These are phyloP conservation scores for Neofusicoccum ribis DNA, from an alignment of 2,329 filamentous ascomycete genomes.

Conservation along the genomic window DNA sequence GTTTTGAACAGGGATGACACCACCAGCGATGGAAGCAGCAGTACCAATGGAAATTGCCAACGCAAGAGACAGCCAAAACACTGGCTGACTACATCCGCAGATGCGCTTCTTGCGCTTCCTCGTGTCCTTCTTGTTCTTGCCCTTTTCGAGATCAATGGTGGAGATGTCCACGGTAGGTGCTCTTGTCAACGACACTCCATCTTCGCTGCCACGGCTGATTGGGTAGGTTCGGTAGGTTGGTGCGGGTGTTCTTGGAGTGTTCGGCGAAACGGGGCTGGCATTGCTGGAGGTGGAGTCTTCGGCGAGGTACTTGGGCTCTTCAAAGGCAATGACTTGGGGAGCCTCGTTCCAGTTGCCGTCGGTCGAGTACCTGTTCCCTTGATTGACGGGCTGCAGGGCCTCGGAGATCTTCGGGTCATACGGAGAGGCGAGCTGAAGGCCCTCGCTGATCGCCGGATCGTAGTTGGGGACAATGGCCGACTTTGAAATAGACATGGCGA, in stretches of 20 bases:
- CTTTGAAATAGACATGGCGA: conserved; percentile 10
- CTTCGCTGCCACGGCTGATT: background rate
- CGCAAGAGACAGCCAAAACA: conserved; percentile 7
- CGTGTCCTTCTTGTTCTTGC: background rate
- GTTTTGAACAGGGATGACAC: background rate
- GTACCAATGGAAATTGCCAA: background rate
- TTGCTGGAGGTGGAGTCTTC: background rate
- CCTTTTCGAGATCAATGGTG: background rate
- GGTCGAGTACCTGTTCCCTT: background rate
- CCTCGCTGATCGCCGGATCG: background rate
- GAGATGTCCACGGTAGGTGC: background rate
- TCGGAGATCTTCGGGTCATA: conserved; percentile 5
- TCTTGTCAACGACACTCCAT: background rate
- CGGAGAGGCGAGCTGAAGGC: conserved; percentile 4
- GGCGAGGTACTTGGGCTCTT: conserved; percentile 5
- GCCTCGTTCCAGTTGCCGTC: conserved; percentile 14
- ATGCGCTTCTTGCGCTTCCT: background rate
- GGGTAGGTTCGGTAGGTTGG: conserved; percentile 7
- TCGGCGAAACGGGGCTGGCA: background rate
- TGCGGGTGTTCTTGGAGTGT: background rate
- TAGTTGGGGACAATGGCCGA: background rate
- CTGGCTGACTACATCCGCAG: conserved; percentile 8
- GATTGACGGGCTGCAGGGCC: background rate
- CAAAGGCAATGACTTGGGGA: background rate
- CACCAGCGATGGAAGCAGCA: background rate